Base-by-base conservation (phyloP, 2,329 filamentous ascomycete species). In the Phyllosticta citriasiana region DNA sequence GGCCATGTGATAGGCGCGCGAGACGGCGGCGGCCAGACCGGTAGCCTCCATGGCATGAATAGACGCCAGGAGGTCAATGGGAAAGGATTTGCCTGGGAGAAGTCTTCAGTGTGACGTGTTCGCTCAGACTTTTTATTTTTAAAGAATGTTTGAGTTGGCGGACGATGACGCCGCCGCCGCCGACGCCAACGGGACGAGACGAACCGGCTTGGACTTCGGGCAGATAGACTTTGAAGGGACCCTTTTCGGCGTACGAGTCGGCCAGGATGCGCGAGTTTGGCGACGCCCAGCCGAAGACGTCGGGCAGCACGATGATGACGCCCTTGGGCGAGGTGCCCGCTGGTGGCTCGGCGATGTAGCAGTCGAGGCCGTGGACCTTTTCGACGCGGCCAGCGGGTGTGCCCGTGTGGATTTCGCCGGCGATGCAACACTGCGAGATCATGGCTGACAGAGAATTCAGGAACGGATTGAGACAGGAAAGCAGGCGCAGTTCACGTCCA, bases 281-380 rank as follows among this genome's bases (percentile, higher is more conserved):
- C 14, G 74, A 63, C 2, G 63, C 64, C 66, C 69, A 71, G 19
- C 73, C 74, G 60, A 76, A 76, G 7, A 72, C 69, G 63, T 76
- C 73, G 6, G 73, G 70, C 19, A 75, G 67, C 57, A 76, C 74
- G 25, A 74, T 68, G 10, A 76, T 66, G 53, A 74, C 67, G 56
- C 72, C 73, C 59, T 70, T 73, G 2, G 69, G 66, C 3, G 56
- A 24, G 19, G 60, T 57, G 33, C 67, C 67, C n/a, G 65, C 63
- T 4, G 69, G 66, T 6, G 74, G 68, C 27, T 71, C 66, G 27
- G 74, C 68, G 52, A 75, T 64, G 63, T 75, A 76, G 64, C 69
- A 70, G 57, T 74, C 70, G 16, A 74, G 64, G 25, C 71, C 71
- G 59, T 75, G 71, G 25, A 74, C 57, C 50, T 72, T 74, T 24